Conservation (phyloP, 257 asterid species). For the Ajuga chamaepitys region DNA sequence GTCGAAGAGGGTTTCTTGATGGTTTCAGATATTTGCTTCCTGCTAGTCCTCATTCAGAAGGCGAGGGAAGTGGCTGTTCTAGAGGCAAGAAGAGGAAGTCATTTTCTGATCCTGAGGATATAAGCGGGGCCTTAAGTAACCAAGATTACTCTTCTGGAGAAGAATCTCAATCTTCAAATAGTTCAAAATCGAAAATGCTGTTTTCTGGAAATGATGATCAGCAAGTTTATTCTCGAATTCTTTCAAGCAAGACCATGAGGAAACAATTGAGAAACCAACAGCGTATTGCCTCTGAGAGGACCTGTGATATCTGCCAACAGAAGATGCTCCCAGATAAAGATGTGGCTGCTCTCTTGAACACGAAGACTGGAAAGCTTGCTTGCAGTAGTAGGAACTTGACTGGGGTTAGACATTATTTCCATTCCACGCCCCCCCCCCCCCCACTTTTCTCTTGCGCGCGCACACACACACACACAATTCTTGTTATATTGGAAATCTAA, state of each 20-base stretch:
- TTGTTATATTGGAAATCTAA: background rate
- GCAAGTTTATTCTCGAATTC: slow-evolving; percentile 43
- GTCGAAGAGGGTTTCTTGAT: slow-evolving; percentile 56
- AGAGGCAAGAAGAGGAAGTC: slow-evolving; percentile 60
- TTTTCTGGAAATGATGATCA: slow-evolving; percentile 67
- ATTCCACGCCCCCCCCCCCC: too few species aligned
- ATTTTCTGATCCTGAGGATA: slow-evolving; percentile 78
- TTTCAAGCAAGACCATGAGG: slow-evolving; percentile 68
- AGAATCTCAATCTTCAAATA: slow-evolving; percentile 57
- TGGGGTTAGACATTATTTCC: slow-evolving; percentile 48
- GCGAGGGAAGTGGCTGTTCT: slow-evolving; percentile 34
- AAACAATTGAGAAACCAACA: slow-evolving; percentile 61
- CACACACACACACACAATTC: too few species aligned
- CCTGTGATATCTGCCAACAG: slow-evolving; percentile 83
- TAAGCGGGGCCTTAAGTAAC: slow-evolving; percentile 36
- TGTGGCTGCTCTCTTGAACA: slow-evolving; percentile 76
- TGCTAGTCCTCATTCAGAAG: slow-evolving; percentile 49
- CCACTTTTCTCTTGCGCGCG: too few species aligned
- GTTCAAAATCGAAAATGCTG: slow-evolving; percentile 28
- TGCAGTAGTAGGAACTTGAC: slow-evolving; percentile 89
- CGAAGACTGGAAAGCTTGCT: slow-evolving; percentile 70
- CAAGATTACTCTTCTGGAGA: slow-evolving; percentile 72
- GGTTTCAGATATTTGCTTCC: slow-evolving; percentile 55
- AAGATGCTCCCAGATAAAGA: slow-evolving; percentile 83
- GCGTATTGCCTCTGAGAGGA: slow-evolving; percentile 68